Evolutionary conservation across 495 filamentous ascomycete genomes (phyloP).

Genomic region (Penicillium steckii): DNA sequence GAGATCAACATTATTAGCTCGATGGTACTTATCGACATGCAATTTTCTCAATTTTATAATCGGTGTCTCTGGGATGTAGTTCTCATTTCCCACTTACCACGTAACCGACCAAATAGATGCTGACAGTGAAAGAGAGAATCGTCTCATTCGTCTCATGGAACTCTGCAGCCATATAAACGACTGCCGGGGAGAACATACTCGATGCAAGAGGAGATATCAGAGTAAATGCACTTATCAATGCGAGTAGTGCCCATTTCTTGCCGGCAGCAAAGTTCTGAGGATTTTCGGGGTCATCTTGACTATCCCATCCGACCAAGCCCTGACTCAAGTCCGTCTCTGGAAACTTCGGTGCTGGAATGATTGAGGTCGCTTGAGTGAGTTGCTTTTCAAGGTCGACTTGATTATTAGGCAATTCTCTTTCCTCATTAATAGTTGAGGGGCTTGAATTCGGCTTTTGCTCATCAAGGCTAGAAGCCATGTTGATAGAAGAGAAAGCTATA

Average conservation of each 20-base stretch:
- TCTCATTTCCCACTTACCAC: slow-evolving; percentile 45
- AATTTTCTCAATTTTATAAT: no score
- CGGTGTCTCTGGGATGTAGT: no score
- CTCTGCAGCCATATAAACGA: slow-evolving; percentile 53
- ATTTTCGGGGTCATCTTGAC: slow-evolving; percentile 60
- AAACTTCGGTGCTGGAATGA: neutral
- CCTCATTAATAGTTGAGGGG: neutral
- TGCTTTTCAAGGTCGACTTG: neutral
- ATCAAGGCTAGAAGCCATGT: neutral
- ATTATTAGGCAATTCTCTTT: neutral
- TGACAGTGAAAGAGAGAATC: slow-evolving; percentile 51
- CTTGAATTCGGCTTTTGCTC: neutral
- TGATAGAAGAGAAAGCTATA: neutral
- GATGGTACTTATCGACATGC: neutral
- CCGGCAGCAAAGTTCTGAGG: slow-evolving; percentile 61
- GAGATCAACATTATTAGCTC: neutral
- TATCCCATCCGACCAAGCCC: slow-evolving; percentile 16
- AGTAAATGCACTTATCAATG: slow-evolving; percentile 41
- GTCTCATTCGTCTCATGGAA: slow-evolving; percentile 56
- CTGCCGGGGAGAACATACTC: slow-evolving; percentile 70
- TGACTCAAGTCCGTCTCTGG: slow-evolving; percentile 9
- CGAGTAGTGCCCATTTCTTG: slow-evolving; percentile 40
- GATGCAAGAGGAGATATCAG: slow-evolving; percentile 55
- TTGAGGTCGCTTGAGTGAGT: neutral
- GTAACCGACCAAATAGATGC: slow-evolving; percentile 60